Conservation (phyloP, 2,329 filamentous ascomycete species). For the Nemania bipapillata region DNA sequence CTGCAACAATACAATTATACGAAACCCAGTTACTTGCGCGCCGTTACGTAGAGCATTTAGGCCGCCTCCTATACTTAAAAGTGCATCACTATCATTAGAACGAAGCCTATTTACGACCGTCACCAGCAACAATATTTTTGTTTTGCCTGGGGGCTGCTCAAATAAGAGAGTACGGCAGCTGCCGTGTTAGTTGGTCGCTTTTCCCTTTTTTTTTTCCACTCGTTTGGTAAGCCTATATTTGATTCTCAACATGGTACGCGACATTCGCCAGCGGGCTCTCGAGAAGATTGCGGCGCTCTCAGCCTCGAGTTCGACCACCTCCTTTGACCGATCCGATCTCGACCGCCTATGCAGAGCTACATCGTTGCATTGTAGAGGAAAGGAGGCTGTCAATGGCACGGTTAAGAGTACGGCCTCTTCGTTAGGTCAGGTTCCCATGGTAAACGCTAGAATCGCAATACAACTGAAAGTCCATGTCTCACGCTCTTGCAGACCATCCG, state of each 20-base stretch:
- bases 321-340: slow-evolving; percentile 71
- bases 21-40: neutral
- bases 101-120: slow-evolving; percentile 7
- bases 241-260: slow-evolving; percentile 58
- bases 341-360: slow-evolving; percentile 70
- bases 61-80: neutral
- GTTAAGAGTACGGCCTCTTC: slow-evolving; percentile 55
- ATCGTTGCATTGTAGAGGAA: slow-evolving; percentile 58
- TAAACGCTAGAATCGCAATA: slow-evolving; percentile 51
- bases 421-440: slow-evolving; percentile 69
- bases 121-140: neutral
- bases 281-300: slow-evolving; percentile 74
- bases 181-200: slow-evolving; percentile 14
- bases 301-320: slow-evolving; percentile 62
- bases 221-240: neutral
- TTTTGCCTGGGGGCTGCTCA: neutral
- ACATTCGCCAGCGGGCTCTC: slow-evolving; percentile 70
- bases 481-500: slow-evolving; percentile 72
- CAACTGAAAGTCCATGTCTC: slow-evolving; percentile 30
- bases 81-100: slow-evolving; percentile 1
- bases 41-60: neutral
- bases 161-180: slow-evolving; percentile 3
- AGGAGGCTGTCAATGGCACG: slow-evolving; percentile 62
- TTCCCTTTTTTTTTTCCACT: slow-evolving; percentile 41
- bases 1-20: slow-evolving; percentile 7